phyloP scores from a whole-genome alignment of 805 yeast species.

The Yarrowia bubula region DNA sequence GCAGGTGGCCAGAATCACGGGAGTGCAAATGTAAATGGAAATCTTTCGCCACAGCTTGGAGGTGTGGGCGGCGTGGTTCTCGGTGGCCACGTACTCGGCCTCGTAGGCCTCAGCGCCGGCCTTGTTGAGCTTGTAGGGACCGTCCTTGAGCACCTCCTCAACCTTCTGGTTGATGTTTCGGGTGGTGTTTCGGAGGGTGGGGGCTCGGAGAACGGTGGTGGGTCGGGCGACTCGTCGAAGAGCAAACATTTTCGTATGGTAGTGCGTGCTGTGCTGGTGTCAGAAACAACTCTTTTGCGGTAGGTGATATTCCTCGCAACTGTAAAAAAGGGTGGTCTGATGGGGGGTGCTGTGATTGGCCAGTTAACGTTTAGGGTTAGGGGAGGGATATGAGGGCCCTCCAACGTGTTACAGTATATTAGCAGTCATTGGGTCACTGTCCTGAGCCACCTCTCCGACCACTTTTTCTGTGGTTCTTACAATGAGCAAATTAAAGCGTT shows the following conservation, averaged over 20 bases:
- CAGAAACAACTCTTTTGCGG: background rate
- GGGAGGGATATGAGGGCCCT: background rate
- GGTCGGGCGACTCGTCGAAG: conserved; percentile 27
- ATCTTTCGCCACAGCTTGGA: conserved; percentile 82
- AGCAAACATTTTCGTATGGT: conserved; percentile 2
- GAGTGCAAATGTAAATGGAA: conserved; percentile 74
- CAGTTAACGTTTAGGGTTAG: conserved; percentile 10
- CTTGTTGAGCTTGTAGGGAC: conserved; percentile 42
- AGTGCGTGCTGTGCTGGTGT: background rate
- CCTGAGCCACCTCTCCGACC: too few relatives aligned
- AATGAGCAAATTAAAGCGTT: too few relatives aligned
- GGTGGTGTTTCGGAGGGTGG: conserved; percentile 26
- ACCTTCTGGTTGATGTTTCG: conserved; percentile 23
- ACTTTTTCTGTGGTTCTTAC: too few relatives aligned
- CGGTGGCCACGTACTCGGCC: conserved; percentile 59
- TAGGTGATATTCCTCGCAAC: conserved; percentile 20
- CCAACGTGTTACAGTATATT: too few relatives aligned
- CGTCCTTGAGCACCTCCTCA: conserved; percentile 25
- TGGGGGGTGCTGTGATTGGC: conserved; percentile 9
- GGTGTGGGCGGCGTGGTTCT: conserved; percentile 76
- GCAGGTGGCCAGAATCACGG: conserved; percentile 73
- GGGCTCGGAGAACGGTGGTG: conserved; percentile 19
- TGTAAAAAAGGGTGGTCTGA: conserved; percentile 26
- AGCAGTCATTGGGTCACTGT: too few relatives aligned
- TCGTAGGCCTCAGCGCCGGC: conserved; percentile 72